A percentile compares a stretch with the other conserved stretches of the same genome.
Evolutionary conservation across 2,329 filamentous ascomycete species (phyloP).

Genomic region (Fusarium globosum): DNA sequence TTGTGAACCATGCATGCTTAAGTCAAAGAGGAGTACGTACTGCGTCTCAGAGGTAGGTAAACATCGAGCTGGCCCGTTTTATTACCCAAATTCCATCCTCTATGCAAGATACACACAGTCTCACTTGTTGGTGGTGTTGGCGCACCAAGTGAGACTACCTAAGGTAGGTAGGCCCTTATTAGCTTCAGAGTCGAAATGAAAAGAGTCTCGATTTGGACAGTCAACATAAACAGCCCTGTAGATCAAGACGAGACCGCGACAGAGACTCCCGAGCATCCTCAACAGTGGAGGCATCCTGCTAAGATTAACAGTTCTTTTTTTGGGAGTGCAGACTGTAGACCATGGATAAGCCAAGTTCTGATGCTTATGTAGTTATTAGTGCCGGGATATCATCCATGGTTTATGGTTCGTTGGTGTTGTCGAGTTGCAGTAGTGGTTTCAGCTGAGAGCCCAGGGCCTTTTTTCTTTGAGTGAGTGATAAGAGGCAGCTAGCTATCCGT

Average conservation of each 20-base stretch:
- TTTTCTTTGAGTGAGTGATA: constrained; percentile 3
- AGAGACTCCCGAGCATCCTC: background rate
- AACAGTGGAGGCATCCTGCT: constrained; percentile 10
- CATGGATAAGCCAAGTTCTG: constrained; percentile 10
- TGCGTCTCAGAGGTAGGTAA: background rate
- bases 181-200: constrained; percentile 19
- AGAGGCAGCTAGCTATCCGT: background rate
- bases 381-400: constrained; percentile 5
- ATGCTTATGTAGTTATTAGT: background rate
- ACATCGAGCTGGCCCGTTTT: background rate
- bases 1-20: constrained; percentile 22
- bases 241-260: background rate
- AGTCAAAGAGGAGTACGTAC: constrained; percentile 3
- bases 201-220: constrained; percentile 15
- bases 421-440: constrained; percentile 34
- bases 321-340: background rate
- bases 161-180: background rate
- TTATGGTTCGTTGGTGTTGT: constrained; percentile 15
- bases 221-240: constrained; percentile 18
- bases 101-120: constrained; percentile 4
- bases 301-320: constrained; percentile 2
- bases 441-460: constrained; percentile 19
- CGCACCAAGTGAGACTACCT: constrained; percentile 4
- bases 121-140: background rate
- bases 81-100: background rate